Conservation (phyloP, 768 basidiomycete species). For the Ramaria sp. region DNA sequence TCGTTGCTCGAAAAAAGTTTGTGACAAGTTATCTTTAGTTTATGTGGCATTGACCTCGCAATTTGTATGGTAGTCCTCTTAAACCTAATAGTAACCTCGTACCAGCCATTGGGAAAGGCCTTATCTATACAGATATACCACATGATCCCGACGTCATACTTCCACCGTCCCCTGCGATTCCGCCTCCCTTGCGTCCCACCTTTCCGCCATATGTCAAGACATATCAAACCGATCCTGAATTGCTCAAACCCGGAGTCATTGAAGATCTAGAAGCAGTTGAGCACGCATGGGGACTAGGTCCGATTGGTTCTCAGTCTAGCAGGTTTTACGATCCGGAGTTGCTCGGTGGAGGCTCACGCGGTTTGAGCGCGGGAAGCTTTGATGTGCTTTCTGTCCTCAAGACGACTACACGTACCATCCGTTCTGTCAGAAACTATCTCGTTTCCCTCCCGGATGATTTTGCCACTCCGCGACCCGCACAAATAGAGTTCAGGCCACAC, state of each 20-base stretch:
- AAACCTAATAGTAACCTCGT: constrained; percentile 55
- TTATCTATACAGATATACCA: constrained; percentile 30
- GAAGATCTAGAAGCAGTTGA: constrained; percentile 60
- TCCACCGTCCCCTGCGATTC: constrained; percentile 54
- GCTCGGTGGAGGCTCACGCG: constrained; percentile 15
- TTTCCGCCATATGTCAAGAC: constrained; percentile 50
- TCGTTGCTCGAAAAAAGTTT: constrained; percentile 62
- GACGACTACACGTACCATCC: constrained; percentile 69
- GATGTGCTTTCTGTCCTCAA: constrained; percentile 67
- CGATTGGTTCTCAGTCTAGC: constrained; percentile 2
- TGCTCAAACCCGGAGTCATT: constrained; percentile 64
- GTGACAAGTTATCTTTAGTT: constrained; percentile 19
- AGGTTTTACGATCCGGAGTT: constrained; percentile 14
- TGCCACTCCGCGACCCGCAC: constrained; percentile 33
- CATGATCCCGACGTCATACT: constrained; percentile 44
- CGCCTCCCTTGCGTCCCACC: constrained; percentile 33
- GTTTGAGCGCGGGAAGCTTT: constrained; percentile 15
- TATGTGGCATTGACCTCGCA: constrained; percentile 9
- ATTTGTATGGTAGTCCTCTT: constrained; percentile 22
- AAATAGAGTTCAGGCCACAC: constrained; percentile 41
- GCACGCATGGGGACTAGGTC: constrained; percentile 46
- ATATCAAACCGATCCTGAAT: constrained; percentile 65
- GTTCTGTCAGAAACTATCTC: constrained; percentile 76
- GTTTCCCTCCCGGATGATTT: constrained; percentile 66
- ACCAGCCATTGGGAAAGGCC: constrained; percentile 51